Base-by-base conservation (phyloP, 2,329 filamentous ascomycete genomes). In the Aspergillaceae sp. region DNA sequence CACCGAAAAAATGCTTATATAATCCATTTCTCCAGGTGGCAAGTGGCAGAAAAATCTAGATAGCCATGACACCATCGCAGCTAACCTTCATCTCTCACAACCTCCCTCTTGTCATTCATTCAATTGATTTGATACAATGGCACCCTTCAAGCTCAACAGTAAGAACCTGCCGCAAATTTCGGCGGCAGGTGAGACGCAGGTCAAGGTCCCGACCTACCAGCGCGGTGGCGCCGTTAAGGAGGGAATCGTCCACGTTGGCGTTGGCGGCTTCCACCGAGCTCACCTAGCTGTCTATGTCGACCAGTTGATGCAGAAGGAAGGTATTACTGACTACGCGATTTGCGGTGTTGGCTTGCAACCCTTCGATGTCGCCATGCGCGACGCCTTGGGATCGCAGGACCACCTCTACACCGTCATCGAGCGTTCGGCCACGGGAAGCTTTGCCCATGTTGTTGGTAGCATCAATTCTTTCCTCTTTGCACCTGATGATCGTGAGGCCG, bases 251-350 rank as follows among this genome's bases (percentile, higher is more conserved):
- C 74, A 77, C 60, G 62, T 77, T 46, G 74, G 74, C 43, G 74
- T 77, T 8, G 74, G 74, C 50, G 74, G 74, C 57, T 77, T 77
- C 65, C 74, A 77, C 67, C 64, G 74, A 52, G 73, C 74, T 26
- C 74, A 77, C 47, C 56, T 77, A 59, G 74, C 74, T 19, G 72
- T 76, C 52, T 77, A 77, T 55, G 56, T 77, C 46, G 65, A 77
- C 61, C 57, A 67, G 41, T 58, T 77, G 60, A 69, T 77, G 56
- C 61, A 71, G 59, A 65, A 75, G 47, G 68, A 74, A 47, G 65
- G 62, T 8, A 55, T 70, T 27, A 65, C 53, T 41, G 65, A 76
- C 52, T 77, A 68, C 56, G 72, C 73, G 32, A 77, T 77, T 51
- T 75, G 72, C 58, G 74, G 74, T 42, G 70, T 77, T 36, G 74